Evolutionary conservation across 306 rosid genomes (phyloP), one percentile per base, ranked within the genome.

Genomic region (Cucurbita maxima): DNA sequence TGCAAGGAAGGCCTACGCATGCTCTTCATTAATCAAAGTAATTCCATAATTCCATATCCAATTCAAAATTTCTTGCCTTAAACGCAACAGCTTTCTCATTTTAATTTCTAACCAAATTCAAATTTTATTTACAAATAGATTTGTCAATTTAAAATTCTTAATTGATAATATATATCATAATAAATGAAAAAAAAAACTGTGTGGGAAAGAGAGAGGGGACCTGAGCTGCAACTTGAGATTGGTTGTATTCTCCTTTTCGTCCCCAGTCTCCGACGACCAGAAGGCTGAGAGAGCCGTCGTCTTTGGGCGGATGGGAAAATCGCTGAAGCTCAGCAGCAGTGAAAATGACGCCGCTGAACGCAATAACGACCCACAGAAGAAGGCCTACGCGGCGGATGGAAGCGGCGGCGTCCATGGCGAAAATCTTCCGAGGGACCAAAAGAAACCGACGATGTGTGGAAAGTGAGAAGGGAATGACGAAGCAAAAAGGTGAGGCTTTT

Each of bases 221-320:
- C 91, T 83, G 91, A 55, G 58, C 0, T 18, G 96, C 91, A 4
- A 90, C 89, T 78, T 79, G 4, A 54, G 96, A 83, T 78, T 90
- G 92, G 69, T 90, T 90, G 75, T 73, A 87, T 40, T 61, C 53
- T 51, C 91, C 91, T 41, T 75, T 57, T 72, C 93, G 81, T 75
- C 96, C 96, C 96, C 96, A 90, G 30, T 90, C 96, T 70, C 96
- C 96, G 38, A 90, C 48, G 15, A 84, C 91, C 40, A 90, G 70
- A 66, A 90, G 72, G 76, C 84, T 82, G 18, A 90, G 79, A 47
- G 91, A 79, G 1, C 81, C 89, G 45, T 84, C 86, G 51, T 72
- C 60, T 71, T 79, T 84, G 7, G 61, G 30, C 0, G 82, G 58
- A 53, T 77, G 88, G 50, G 61, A 0, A 22, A 82, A 57, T 10